Base-by-base conservation (phyloP, 1,284 basidiomycete species). In the Marasmius tenuissimus region DNA sequence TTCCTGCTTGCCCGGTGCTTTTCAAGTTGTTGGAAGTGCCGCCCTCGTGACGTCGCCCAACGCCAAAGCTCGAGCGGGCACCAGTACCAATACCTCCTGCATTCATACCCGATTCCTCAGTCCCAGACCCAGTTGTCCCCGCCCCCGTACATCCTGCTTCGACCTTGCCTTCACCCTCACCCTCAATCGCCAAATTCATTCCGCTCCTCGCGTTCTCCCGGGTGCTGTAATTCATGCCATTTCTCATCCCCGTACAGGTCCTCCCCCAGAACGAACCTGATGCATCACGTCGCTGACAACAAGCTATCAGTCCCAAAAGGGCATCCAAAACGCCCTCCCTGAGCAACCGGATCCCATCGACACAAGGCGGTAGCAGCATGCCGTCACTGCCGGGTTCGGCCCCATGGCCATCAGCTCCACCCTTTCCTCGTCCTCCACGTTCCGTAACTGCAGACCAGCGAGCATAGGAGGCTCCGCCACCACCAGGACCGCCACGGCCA, bases 341-440 rank as follows among this genome's bases (percentile, higher is more conserved):
- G 52, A 54, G 52, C 52, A 54, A 54, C 52, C 52, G 52, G 52
- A 12, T 54, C 16, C 52, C 52, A 35, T 37, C 52, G 27, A 27
- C 27, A 27, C 27, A 27, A 27, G 27, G 27, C 27, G 27, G 27
- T n/a, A 47, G 16, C 45, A 18, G 45, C 8, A 37, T 54, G 34
- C 52, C 52, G 52, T 54, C 34, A 54, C 14, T 9, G 37, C 34
- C 45, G n/a, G 45, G 20, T 47, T n/a, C 45, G 16, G 20, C 34
- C 14, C 16, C 52, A 54, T 11, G 34, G 38, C 37, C 52, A 54
- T 54, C 52, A 54, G 33, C 9, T 3, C 16, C 34, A 54, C 52
- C 52, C 52, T 54, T 34, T 38, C 7, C 52, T 38, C 35, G 7
- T 7, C 52, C 35, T 38, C 35, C 34, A 54, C 27, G 11, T 52